These are phyloP conservation scores for Takashimella koratensis DNA, from an alignment of 1,284 basidiomycete species.

Conservation along the genomic window DNA sequence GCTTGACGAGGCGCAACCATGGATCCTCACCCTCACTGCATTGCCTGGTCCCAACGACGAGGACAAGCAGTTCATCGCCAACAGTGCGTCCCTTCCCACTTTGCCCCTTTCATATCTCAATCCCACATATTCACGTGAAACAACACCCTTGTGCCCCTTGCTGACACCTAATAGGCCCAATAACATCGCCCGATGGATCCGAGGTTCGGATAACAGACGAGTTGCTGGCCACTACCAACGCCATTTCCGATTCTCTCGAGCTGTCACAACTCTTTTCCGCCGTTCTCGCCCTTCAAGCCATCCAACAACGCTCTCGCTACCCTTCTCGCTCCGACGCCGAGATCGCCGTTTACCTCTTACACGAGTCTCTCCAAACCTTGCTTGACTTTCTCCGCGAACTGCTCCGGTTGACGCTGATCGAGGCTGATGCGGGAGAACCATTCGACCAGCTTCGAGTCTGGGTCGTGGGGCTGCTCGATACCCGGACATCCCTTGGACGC, in stretches of 20 bases:
- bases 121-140: too few species aligned
- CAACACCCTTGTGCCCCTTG: neutral
- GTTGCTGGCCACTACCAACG: conserved; percentile 29
- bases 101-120: neutral
- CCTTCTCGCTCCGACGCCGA: conserved; percentile 34
- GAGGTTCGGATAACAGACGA: conserved; percentile 34
- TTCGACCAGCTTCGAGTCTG: conserved; percentile 31
- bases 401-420: conserved; percentile 23
- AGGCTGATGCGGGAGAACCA: conserved; percentile 18
- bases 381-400: conserved; percentile 37
- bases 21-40: conserved; percentile 35
- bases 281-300: conserved; percentile 34
- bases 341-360: conserved; percentile 36
- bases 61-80: conserved; percentile 36
- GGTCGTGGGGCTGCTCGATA: conserved; percentile 30
- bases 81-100: conserved; percentile 22
- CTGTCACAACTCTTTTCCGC: conserved; percentile 40
- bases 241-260: conserved; percentile 26
- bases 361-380: conserved; percentile 29
- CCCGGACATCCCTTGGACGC: conserved; percentile 15
- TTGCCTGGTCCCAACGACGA: conserved; percentile 33
- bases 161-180: conserved; percentile 16
- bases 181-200: conserved; percentile 26
- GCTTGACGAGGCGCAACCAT: conserved; percentile 40
- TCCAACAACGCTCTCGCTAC: conserved; percentile 29